Conservation (phyloP, 345 rosid genomes). For the Eutrema japonicum region DNA sequence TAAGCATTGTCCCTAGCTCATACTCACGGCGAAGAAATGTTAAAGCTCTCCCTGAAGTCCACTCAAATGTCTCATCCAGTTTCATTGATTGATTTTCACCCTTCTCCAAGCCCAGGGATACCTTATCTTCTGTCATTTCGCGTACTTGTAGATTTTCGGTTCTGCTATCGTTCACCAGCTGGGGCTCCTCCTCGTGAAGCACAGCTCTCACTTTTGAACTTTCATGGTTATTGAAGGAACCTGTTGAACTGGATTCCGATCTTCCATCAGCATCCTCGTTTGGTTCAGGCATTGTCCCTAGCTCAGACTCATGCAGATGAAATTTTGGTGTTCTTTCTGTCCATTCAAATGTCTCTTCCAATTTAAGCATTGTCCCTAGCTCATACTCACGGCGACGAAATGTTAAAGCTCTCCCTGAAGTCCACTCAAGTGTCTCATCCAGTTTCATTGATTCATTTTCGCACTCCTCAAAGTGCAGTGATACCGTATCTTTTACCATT, state of each 20-base stretch:
- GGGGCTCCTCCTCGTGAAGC: background rate
- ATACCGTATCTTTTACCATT: slow-evolving; percentile 10
- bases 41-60: slow-evolving; percentile 34
- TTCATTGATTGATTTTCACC: background rate
- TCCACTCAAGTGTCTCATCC: slow-evolving; percentile 16
- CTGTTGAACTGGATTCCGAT: slow-evolving; percentile 6
- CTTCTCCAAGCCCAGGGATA: background rate
- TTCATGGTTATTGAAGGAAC: slow-evolving; percentile 8
- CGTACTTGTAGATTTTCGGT: background rate
- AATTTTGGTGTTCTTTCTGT: slow-evolving; percentile 22
- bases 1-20: slow-evolving; percentile 26
- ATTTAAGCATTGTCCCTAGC: slow-evolving; percentile 2
- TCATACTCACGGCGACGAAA: slow-evolving; percentile 30
- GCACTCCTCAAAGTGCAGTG: slow-evolving; percentile 25
- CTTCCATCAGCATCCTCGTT: slow-evolving; percentile 11
- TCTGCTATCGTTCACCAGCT: slow-evolving; percentile 7
- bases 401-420: slow-evolving; percentile 11
- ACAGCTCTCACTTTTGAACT: slow-evolving; percentile 1
- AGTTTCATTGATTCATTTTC: slow-evolving; percentile 3
- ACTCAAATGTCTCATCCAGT: slow-evolving; percentile 25
- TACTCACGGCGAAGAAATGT: slow-evolving; percentile 23
- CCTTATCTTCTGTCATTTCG: background rate
- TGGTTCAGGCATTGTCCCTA: slow-evolving; percentile 11
- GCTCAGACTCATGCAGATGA: slow-evolving; percentile 28
- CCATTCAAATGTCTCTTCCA: slow-evolving; percentile 28